Conservation (phyloP, 805 yeast species). For the Monosporozyma servazzii region DNA sequence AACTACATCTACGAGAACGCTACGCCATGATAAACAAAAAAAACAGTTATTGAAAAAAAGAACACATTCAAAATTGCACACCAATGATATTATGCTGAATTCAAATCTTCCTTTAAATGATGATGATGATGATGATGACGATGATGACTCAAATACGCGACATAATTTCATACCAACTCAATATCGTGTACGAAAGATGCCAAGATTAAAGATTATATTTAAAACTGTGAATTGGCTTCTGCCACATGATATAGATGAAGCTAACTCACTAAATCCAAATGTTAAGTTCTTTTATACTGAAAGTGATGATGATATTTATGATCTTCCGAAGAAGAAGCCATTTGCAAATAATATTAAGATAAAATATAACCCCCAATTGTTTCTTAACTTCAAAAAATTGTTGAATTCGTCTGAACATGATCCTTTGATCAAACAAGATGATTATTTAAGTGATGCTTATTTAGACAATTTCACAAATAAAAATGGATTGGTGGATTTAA, state of each 20-base stretch:
- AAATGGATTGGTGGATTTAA: not conserved
- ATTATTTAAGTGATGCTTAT: not conserved
- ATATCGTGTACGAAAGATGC: not conserved
- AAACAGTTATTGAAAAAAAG: not conserved
- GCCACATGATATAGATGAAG: constrained; percentile 10
- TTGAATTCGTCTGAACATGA: not conserved
- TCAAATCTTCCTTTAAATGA: not conserved
- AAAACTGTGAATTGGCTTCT: constrained; percentile 6
- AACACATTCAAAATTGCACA: not conserved
- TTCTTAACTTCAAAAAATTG: constrained; percentile 17
- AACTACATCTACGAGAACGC: not conserved
- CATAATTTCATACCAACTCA: not conserved
- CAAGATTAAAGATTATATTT: constrained; percentile 2
- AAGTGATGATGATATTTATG: constrained; percentile 5
- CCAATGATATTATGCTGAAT: not conserved
- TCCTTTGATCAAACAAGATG: not conserved
- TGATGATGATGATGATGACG: too few species aligned
- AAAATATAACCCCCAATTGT: constrained; percentile 18
- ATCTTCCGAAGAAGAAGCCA: not conserved
- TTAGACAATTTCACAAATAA: not conserved
- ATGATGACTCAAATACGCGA: not conserved
- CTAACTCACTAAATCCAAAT: constrained; percentile 20
- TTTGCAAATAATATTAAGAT: constrained; percentile 14
- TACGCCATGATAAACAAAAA: not conserved
- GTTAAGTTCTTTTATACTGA: constrained; percentile 10